phyloP scores from a whole-genome alignment of 2,329 filamentous ascomycete species.

The Simplicillium sp. region DNA sequence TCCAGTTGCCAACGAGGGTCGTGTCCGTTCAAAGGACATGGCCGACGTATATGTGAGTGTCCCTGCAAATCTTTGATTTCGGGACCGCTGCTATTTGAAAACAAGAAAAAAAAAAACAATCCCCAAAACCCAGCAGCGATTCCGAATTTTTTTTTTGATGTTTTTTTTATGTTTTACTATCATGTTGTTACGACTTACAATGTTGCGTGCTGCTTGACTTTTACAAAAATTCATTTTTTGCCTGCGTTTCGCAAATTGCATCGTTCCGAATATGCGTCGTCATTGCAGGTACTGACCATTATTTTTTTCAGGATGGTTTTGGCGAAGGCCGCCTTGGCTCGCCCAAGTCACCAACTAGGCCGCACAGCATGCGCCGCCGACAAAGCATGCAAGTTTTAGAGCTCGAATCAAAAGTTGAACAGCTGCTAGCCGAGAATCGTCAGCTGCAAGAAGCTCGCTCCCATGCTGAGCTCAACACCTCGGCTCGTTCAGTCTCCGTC shows the following conservation, averaged over 20 bases:
- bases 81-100: slow-evolving; percentile 2
- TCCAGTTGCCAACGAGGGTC: slow-evolving; percentile 79
- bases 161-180: neutral
- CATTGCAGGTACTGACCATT: slow-evolving; percentile 10
- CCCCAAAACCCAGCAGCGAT: neutral
- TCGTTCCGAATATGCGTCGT: no score
- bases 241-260: no score
- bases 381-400: slow-evolving; percentile 97
- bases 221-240: no score
- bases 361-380: slow-evolving; percentile 90
- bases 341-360: slow-evolving; percentile 84
- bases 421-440: slow-evolving; percentile 77
- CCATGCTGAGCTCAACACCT: slow-evolving; percentile 56
- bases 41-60: slow-evolving; percentile 84
- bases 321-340: slow-evolving; percentile 81
- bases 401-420: slow-evolving; percentile 76
- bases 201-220: no score
- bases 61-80: slow-evolving; percentile 7
- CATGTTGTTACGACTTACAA: neutral
- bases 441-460: slow-evolving; percentile 63
- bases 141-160: neutral
- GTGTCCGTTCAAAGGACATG: slow-evolving; percentile 77
- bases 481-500: slow-evolving; percentile 57
- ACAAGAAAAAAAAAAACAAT: neutral
- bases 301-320: slow-evolving; percentile 66